Evolutionary conservation across 83 land plant genomes (phyloP), one percentile per base, ranked within the genome.

Genomic region (Thuja plicata): DNA sequence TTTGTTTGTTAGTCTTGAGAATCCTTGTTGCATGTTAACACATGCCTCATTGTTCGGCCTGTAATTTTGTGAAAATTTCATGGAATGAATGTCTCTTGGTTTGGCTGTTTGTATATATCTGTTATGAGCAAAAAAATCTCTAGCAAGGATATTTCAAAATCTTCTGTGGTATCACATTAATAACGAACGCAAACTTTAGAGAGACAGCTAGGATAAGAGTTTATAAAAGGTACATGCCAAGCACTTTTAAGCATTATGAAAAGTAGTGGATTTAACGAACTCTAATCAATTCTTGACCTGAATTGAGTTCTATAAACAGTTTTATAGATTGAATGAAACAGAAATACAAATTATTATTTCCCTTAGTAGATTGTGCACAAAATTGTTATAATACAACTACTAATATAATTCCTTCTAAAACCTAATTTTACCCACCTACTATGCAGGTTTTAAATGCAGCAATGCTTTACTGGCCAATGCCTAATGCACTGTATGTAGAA

Each of bases 391-490:
- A 34, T 76, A 73, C 35, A 73, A 73, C n/a, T 60, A 66, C 32
- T 66, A 66, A 66, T 27, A 8, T 24, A 66, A 66, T 76, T 76
- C 30, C 40, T 8, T 35, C 38, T 12, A 11, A 74, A 2, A 30
- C 34, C 32, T 73, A 32, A 21, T 73, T 73, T 73, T 35, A 3
- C n/a, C 52, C 88, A 60, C 13, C 40, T 32, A 30, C 41, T 34
- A 27, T 85, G 46, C 88, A 98, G 99, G 99, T 98, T 73, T 92
- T 98, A 50, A 98, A 98, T 95, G 99, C 98, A 34, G 99, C 99
- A 46, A 97, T 97, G 97, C 93, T 98, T 17, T 98, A 97, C 88
- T 98, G 99, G 99, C 99, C 99, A n/a, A 96, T 98, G 94, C 92
- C 92, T 6, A 97, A 98, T 87, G 89, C 92, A 5, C 88, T 96